Evolutionary conservation across 2,329 filamentous ascomycete genomes (phyloP).

Genomic region (Aschersonia sp.): DNA sequence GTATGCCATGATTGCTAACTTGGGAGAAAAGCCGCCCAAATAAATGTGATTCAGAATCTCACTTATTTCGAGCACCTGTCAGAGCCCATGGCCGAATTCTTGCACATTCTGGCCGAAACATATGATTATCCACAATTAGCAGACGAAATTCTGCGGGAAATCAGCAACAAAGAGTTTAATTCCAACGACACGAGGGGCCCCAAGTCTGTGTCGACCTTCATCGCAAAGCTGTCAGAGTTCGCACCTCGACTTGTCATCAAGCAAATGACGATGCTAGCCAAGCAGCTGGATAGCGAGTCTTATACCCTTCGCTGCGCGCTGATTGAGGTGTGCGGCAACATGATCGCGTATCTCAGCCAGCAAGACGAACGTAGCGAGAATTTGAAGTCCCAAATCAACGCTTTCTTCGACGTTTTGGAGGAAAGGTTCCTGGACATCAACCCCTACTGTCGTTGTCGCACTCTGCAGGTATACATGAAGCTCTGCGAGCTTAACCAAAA

Average conservation of each 20-base stretch:
- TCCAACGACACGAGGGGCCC: constrained; percentile 90
- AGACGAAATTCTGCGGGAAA: constrained; percentile 83
- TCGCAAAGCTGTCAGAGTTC: constrained; percentile 84
- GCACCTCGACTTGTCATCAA: constrained; percentile 87
- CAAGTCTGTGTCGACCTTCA: constrained; percentile 89
- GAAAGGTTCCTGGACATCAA: constrained; percentile 94
- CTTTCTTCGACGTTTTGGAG: constrained; percentile 92
- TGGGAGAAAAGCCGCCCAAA: constrained; percentile 63
- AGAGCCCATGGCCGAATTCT: constrained; percentile 95
- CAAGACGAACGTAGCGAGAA: constrained; percentile 86
- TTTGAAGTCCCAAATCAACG: constrained; percentile 86
- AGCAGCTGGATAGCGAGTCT: constrained; percentile 92
- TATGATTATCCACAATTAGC: constrained; percentile 94
- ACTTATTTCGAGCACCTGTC: constrained; percentile 99
- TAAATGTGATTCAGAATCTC: constrained; percentile 91
- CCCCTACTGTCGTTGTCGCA: constrained; percentile 83
- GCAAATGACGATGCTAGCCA: constrained; percentile 90
- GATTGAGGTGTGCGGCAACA: constrained; percentile 93
- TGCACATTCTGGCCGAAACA: constrained; percentile 90
- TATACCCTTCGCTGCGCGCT: constrained; percentile 87
- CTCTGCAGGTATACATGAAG: constrained; percentile 84
- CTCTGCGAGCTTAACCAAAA: constrained; percentile 93
- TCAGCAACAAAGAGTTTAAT: constrained; percentile 97
- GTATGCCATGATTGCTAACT: not conserved
- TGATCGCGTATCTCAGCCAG: constrained; percentile 80